Evolutionary conservation across 139 green algal species (phyloP).

Genomic region (Picochlorum sp.): DNA sequence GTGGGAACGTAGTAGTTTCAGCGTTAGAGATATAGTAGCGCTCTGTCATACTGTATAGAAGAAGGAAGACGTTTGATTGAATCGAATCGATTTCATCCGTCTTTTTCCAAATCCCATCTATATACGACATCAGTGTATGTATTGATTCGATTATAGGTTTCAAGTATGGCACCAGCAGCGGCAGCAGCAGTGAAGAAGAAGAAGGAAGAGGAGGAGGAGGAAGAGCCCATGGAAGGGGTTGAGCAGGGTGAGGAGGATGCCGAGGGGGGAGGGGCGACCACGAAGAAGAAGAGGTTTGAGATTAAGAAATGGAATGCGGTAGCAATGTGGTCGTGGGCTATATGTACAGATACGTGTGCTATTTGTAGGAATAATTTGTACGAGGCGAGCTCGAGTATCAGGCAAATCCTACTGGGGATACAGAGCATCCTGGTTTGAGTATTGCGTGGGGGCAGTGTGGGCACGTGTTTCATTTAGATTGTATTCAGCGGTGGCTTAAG

Average conservation of each 20-base stretch:
- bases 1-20: too few species aligned
- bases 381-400: conserved; percentile 95
- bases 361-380: conserved; percentile 98
- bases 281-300: conserved; percentile 75
- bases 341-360: conserved; percentile 91
- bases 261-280: conserved; percentile 29
- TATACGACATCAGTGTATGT: too few species aligned
- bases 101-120: too few species aligned
- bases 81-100: too few species aligned
- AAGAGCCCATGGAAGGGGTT: neutral
- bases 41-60: too few species aligned
- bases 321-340: conserved; percentile 93
- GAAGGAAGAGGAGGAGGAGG: neutral
- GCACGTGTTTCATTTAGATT: conserved; percentile 98
- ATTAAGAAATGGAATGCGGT: conserved; percentile 98
- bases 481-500: conserved; percentile 96
- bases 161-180: too few species aligned
- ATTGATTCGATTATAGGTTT: too few species aligned
- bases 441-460: conserved; percentile 93
- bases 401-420: conserved; percentile 87
- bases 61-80: too few species aligned
- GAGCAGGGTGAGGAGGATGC: conserved; percentile 14
- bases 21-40: too few species aligned
- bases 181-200: too few species aligned
- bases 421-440: conserved; percentile 79